Evolutionary conservation across 164 flowering plant species (phyloP).

Genomic region (Nelumbo lutea): DNA sequence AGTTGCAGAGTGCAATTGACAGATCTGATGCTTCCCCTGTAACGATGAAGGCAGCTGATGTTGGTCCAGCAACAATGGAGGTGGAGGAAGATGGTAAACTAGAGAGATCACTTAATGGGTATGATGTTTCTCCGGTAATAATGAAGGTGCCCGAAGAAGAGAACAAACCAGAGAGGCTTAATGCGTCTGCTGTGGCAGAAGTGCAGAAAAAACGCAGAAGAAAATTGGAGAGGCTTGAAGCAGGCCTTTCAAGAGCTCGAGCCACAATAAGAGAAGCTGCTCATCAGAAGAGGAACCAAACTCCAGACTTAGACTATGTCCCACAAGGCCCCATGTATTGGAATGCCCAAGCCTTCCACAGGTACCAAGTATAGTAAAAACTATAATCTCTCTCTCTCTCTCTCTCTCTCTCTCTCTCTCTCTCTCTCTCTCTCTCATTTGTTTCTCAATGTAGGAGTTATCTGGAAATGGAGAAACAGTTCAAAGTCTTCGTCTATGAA

Average conservation of each 20-base stretch:
- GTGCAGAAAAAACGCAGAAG: neutral
- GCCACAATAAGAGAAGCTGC: slow-evolving; percentile 30
- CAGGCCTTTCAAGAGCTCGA: slow-evolving; percentile 27
- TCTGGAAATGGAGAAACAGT: slow-evolving; percentile 61
- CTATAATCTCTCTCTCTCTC: neutral
- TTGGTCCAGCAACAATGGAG: neutral
- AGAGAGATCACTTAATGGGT: neutral
- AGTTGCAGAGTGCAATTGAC: neutral
- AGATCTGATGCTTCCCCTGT: neutral
- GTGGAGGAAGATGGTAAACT: neutral
- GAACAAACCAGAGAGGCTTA: too few relatives aligned
- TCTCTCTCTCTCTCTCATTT: neutral
- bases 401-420: neutral
- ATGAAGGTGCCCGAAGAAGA: too few relatives aligned
- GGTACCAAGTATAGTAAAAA: slow-evolving; percentile 11
- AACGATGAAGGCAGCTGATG: neutral
- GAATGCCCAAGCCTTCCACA: slow-evolving; percentile 32
- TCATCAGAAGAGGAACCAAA: slow-evolving; percentile 1
- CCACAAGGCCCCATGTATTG: slow-evolving; percentile 37
- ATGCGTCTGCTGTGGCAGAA: neutral
- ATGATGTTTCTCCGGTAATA: neutral
- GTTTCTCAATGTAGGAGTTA: slow-evolving; percentile 42
- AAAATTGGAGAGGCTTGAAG: slow-evolving; percentile 27
- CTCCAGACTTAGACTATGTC: slow-evolving; percentile 24
- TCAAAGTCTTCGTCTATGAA: slow-evolving; percentile 57